These are phyloP conservation scores for Ilex asprella DNA, from an alignment of 257 asterid genomes.

Conservation along the genomic window DNA sequence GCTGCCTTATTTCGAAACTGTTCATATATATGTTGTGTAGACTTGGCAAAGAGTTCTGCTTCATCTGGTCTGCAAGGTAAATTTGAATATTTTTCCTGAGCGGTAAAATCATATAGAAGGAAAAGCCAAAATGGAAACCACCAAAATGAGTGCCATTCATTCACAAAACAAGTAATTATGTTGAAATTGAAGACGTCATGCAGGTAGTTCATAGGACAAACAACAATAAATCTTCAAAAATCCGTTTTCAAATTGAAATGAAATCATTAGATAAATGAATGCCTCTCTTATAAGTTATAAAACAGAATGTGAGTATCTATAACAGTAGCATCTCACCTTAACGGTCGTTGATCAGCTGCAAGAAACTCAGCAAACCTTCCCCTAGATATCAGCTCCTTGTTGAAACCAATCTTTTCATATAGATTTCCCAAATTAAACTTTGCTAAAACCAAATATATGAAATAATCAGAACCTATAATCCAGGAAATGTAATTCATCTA, in stretches of 20 bases:
- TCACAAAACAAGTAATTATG: too few species aligned
- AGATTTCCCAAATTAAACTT: constrained; percentile 78
- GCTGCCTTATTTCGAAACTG: constrained; percentile 95
- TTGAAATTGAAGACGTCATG: too few species aligned
- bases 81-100: too few species aligned
- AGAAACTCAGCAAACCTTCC: constrained; percentile 88
- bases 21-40: constrained; percentile 70
- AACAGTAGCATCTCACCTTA: constrained; percentile 42
- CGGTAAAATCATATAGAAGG: too few species aligned
- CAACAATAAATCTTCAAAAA: too few species aligned
- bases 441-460: constrained; percentile 40
- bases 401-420: constrained; percentile 86
- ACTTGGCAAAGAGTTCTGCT: constrained; percentile 88
- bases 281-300: too few species aligned
- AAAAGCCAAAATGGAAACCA: background rate
- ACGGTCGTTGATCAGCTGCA: constrained; percentile 91
- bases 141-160: too few species aligned
- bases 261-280: too few species aligned
- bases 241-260: too few species aligned
- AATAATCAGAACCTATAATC: too few species aligned
- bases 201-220: too few species aligned
- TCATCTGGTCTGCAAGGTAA: constrained; percentile 68
- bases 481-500: too few species aligned
- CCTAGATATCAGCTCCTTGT: constrained; percentile 84
- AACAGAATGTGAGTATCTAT: background rate